Evolutionary conservation across 2,329 filamentous ascomycete species (phyloP).

Genomic region (Alternaria consortialis): DNA sequence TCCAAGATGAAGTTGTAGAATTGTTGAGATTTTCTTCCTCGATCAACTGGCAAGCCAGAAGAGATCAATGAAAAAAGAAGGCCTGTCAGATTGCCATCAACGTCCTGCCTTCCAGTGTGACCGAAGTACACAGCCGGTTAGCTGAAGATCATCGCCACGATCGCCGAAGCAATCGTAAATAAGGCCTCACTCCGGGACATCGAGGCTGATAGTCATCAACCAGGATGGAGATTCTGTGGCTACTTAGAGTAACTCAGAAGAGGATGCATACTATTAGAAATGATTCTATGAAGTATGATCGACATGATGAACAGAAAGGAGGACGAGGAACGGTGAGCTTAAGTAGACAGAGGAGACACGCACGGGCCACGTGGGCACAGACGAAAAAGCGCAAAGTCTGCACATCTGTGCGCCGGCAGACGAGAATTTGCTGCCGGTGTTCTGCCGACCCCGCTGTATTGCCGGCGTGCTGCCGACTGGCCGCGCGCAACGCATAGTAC

Average conservation of each 20-base stretch:
- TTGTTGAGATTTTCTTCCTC: constrained; percentile 36
- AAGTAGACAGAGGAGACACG: neutral
- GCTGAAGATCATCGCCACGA: constrained; percentile 96
- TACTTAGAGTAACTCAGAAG: constrained; percentile 91
- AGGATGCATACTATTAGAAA: constrained; percentile 96
- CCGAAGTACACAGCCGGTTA: constrained; percentile 76
- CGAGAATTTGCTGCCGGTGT: constrained; percentile 2
- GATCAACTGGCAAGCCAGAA: constrained; percentile 44
- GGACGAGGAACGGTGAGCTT: neutral
- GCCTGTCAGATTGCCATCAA: constrained; percentile 87
- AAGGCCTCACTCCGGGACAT: constrained; percentile 84
- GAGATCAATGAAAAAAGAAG: constrained; percentile 45
- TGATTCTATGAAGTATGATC: constrained; percentile 42
- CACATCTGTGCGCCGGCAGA: neutral
- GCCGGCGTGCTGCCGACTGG: neutral
- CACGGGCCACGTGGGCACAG: neutral
- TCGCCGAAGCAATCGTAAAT: constrained; percentile 76
- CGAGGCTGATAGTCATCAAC: constrained; percentile 90
- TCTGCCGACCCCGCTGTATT: neutral
- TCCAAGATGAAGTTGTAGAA: neutral
- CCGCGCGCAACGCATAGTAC: neutral
- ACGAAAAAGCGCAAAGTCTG: neutral
- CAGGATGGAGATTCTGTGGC: constrained; percentile 89
- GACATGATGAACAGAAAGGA: neutral
- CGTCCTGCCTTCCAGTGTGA: constrained; percentile 80